phyloP scores from a whole-genome alignment of 768 basidiomycete species.

The Xerocomus spinulosus region DNA sequence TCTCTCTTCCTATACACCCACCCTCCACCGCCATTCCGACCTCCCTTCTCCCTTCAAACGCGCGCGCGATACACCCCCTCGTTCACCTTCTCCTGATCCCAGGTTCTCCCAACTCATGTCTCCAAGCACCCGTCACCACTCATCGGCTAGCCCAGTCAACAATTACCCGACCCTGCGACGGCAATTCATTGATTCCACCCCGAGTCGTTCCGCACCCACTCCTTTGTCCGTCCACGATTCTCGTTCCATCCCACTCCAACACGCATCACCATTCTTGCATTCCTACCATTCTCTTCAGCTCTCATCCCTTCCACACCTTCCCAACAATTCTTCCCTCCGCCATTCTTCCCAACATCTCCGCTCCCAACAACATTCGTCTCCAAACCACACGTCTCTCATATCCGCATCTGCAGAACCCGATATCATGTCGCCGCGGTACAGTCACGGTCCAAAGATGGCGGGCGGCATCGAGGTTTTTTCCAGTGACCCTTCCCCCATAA shows the following conservation, averaged over 20 bases:
- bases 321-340: conserved; percentile 15
- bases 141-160: conserved; percentile 20
- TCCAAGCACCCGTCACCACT: conserved; percentile 15
- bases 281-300: conserved; percentile 1
- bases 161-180: conserved; percentile 23
- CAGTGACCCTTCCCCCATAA: conserved; percentile 8
- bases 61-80: conserved; percentile 13
- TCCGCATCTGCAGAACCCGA: neutral
- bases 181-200: conserved; percentile 12
- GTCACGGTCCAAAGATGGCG: conserved; percentile 25
- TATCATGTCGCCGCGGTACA: conserved; percentile 17
- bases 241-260: conserved; percentile 11
- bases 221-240: conserved; percentile 7
- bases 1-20: neutral
- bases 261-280: conserved; percentile 13
- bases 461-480: conserved; percentile 25
- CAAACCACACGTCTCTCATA: neutral
- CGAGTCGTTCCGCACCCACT: conserved; percentile 3
- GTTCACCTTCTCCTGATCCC: conserved; percentile 10
- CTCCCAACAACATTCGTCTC: conserved; percentile 13
- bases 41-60: conserved; percentile 20
- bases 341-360: conserved; percentile 18
- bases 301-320: conserved; percentile 11
- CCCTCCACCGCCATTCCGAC: neutral
- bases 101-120: conserved; percentile 9